Evolutionary conservation across 1,284 basidiomycete species (phyloP).

Genomic region (Fomitiporia mediterranea): DNA sequence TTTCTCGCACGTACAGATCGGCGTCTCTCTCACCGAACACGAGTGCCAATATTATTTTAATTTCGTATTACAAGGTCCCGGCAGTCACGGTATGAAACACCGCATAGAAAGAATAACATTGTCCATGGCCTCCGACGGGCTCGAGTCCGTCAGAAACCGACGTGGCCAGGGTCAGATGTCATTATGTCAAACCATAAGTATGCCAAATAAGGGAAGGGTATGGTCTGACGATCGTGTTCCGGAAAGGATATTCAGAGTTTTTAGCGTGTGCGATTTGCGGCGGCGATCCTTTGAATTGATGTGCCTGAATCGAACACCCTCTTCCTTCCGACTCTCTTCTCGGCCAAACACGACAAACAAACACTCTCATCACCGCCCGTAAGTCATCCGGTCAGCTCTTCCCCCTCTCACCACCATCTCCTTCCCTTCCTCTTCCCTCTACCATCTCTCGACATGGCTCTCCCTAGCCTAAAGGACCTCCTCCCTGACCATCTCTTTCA

Average conservation of each 20-base stretch:
- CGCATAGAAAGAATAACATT: too few species aligned
- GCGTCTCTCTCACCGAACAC: background rate
- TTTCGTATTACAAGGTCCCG: too few species aligned
- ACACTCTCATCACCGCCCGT: background rate
- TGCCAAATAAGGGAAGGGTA: too few species aligned
- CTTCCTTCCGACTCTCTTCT: background rate
- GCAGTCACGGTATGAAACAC: too few species aligned
- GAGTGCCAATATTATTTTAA: too few species aligned
- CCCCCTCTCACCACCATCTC: background rate
- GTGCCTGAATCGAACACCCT: background rate
- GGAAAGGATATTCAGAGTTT: slow-evolving; percentile 5
- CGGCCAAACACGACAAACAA: background rate
- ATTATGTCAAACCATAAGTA: too few species aligned
- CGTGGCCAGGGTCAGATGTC: too few species aligned
- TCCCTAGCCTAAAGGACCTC: background rate
- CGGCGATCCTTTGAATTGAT: background rate
- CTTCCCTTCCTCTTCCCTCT: background rate
- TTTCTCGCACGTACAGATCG: background rate
- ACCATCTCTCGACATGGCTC: slow-evolving; percentile 1
- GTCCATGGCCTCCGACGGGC: too few species aligned
- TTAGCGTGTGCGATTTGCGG: background rate
- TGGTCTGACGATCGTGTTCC: background rate
- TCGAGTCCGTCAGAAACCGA: too few species aligned
- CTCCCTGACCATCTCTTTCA: slow-evolving; percentile 2
- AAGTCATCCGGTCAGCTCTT: background rate